Evolutionary conservation across 2,329 filamentous ascomycete genomes (phyloP).

Genomic region (Beauveria varroae): DNA sequence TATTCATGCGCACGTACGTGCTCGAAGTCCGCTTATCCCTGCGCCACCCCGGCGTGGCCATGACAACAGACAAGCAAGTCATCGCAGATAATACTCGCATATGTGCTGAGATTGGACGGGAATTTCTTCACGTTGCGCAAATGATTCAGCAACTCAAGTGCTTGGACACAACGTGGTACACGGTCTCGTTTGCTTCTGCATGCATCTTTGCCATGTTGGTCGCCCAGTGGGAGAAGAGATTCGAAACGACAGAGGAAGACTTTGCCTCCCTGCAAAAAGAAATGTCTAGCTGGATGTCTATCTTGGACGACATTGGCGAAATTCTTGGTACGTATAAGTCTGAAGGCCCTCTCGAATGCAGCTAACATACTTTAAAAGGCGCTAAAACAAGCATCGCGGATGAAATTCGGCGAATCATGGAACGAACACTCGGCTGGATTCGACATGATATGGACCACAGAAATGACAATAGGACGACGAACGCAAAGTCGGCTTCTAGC

Average conservation of each 20-base stretch:
- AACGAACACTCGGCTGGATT: constrained; percentile 45
- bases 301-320: constrained; percentile 58
- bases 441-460: constrained; percentile 40
- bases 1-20: constrained; percentile 46
- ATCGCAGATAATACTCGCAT: constrained; percentile 56
- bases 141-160: constrained; percentile 57
- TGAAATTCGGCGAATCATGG: constrained; percentile 40
- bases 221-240: constrained; percentile 58
- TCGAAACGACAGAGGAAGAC: constrained; percentile 49
- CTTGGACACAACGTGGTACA: constrained; percentile 73
- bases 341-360: not conserved
- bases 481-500: not conserved
- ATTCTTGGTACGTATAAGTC: constrained; percentile 52
- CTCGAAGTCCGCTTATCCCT: constrained; percentile 54
- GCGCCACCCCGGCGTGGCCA: constrained; percentile 53
- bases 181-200: constrained; percentile 62
- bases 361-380: constrained; percentile 27
- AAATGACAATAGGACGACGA: constrained; percentile 11
- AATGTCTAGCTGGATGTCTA: constrained; percentile 61
- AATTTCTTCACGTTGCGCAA: constrained; percentile 54
- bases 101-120: constrained; percentile 57
- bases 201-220: constrained; percentile 68
- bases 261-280: constrained; percentile 54
- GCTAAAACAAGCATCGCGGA: constrained; percentile 35
- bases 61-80: constrained; percentile 45